A percentile compares a stretch with the other conserved stretches of the same genome.
Evolutionary conservation across 108 stramenopile genomes (phyloP).

Genomic region (Cyclotella choctawhatcheeana): DNA sequence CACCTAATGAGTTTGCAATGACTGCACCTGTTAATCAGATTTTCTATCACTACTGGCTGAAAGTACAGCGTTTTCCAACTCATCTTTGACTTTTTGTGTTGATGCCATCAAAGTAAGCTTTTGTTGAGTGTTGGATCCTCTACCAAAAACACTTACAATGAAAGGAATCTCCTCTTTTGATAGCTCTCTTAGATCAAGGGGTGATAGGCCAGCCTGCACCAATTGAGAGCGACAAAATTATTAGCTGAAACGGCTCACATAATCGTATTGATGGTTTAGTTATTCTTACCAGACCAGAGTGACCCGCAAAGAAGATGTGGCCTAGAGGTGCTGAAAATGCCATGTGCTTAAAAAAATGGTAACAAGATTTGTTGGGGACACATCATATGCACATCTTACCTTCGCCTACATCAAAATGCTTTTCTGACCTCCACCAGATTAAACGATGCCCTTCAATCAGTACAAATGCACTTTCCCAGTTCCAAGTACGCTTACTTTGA

Average conservation of each 20-base stretch:
- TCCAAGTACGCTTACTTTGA: constrained; percentile 40
- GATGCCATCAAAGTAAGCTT: constrained; percentile 61
- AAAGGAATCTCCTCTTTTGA: constrained; percentile 49
- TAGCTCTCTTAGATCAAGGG: constrained; percentile 72
- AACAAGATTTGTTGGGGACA: too few relatives aligned
- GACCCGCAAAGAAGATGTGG: constrained; percentile 76
- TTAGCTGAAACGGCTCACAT: background rate
- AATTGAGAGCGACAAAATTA: background rate
- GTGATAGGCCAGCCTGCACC: constrained; percentile 63
- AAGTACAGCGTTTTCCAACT: constrained; percentile 59
- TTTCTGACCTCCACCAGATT: constrained; percentile 79
- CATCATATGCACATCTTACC: too few relatives aligned
- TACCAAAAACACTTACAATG: constrained; percentile 67
- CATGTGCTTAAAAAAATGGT: too few relatives aligned
- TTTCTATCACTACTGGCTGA: constrained; percentile 50
- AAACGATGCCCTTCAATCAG: constrained; percentile 85
- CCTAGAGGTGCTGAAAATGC: constrained; percentile 61
- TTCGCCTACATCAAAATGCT: constrained; percentile 83
- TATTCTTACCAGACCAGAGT: constrained; percentile 64
- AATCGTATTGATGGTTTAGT: background rate
- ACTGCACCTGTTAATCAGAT: constrained; percentile 31
- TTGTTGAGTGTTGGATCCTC: constrained; percentile 60
- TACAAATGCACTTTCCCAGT: constrained; percentile 67
- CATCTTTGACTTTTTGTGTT: constrained; percentile 39
- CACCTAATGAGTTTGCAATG: background rate